Percentiles rank a stretch among this genome's conserved stretches.
These are phyloP conservation scores for Curvularia lunata DNA, from an alignment of 2,329 filamentous ascomycete genomes.

Conservation along the genomic window DNA sequence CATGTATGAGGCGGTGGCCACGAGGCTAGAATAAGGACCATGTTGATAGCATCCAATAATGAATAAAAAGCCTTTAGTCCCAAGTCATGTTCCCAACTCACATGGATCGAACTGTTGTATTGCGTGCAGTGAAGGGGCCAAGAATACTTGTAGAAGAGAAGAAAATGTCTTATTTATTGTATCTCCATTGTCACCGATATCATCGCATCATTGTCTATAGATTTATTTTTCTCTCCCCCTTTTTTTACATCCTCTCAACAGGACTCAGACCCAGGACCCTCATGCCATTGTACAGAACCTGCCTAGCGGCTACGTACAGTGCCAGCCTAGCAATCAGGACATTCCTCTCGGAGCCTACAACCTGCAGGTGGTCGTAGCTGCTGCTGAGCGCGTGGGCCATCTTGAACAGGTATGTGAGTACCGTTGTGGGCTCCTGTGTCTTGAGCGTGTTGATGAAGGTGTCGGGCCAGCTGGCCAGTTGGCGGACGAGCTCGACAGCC, in stretches of 20 bases:
- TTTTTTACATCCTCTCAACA: slow-evolving; percentile 64
- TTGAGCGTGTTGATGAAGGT: slow-evolving; percentile 83
- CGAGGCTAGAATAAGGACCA: slow-evolving; percentile 1
- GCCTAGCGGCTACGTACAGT: slow-evolving; percentile 76
- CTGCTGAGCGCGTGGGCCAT: slow-evolving; percentile 82
- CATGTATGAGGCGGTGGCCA: not conserved
- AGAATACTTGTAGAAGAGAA: not conserved
- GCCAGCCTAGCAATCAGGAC: slow-evolving; percentile 69
- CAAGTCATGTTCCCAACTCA: not conserved
- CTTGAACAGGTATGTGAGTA: slow-evolving; percentile 79
- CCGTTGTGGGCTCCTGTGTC: slow-evolving; percentile 76
- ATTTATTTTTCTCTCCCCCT: not conserved
- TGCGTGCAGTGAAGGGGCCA: not conserved
- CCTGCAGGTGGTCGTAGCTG: slow-evolving; percentile 81
- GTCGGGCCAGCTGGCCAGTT: slow-evolving; percentile 85
- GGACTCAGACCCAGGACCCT: slow-evolving; percentile 77
- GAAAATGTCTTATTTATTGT: not conserved
- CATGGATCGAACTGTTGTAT: not conserved
- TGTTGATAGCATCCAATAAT: slow-evolving; percentile 7
- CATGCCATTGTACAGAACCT: slow-evolving; percentile 85
- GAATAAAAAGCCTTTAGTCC: not conserved
- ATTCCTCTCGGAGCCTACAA: slow-evolving; percentile 78
- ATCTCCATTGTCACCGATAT: not conserved
- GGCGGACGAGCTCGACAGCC: slow-evolving; percentile 73
- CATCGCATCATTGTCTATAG: not conserved